Evolutionary conservation across 306 rosid genomes (phyloP), one percentile per base, ranked within the genome.

Genomic region (Malus sylvestris): DNA sequence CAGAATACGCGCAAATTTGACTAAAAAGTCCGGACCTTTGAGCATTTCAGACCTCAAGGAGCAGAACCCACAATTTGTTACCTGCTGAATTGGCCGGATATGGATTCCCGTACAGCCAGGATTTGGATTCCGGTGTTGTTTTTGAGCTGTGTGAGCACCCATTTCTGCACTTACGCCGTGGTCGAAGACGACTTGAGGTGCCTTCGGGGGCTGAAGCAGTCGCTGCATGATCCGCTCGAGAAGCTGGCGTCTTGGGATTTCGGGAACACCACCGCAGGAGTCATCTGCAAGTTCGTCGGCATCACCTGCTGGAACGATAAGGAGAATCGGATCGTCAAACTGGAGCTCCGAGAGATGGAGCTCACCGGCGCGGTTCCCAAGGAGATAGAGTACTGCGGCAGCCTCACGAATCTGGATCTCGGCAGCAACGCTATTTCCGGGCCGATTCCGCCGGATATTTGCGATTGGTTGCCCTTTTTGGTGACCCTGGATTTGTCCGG

Each of bases 291-390:
- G 27, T 95, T 88, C 72, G 85, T 76, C 0, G 97, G 97, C 1
- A 90, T 95, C 0, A 0, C 84, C 0, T 92, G 98, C 84, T 95
- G 98, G 97, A 92, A 95, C 81, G 76, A 52, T 2, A 82, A 79
- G 25, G 98, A 95, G 86, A 90, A 89, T 63, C 93, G 98, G 4
- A 81, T 95, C 14, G 4, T 86, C 2, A 68, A 73, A 40, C 81
- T 95, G 38, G 85, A 81, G 62, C 89, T 95, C 14, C 76, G 72
- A 5, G 90, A 81, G 2, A 80, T 90, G 86, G 71, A 72, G 27
- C 85, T 95, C 2, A 79, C 90, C 0, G 97, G 98, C 22, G 29
- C 22, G 77, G 33, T 95, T 65, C 90, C 96, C 0, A 83, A 84
- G 71, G 81, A 87, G 1, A 45, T 95, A 57, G 76, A 90, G 74